A percentile compares a stretch with the other conserved stretches of the same genome.
Conservation (phyloP, 1,284 basidiomycete species). For the Rhodotorula mucilaginosa region DNA sequence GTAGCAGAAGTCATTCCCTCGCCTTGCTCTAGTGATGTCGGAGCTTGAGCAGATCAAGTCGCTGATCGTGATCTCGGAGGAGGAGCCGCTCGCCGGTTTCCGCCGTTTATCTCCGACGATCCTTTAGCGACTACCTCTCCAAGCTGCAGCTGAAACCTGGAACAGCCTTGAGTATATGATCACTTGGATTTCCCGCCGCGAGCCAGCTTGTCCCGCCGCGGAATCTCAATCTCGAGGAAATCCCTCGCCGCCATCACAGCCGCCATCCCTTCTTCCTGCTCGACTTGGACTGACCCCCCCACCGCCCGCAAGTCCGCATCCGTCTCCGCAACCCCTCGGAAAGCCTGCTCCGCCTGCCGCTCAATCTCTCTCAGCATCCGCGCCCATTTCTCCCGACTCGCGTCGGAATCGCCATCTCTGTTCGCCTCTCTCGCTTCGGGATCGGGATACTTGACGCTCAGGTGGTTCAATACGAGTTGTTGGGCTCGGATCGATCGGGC, state of each 20-base stretch:
- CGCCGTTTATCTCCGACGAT: too few relatives aligned
- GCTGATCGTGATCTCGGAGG: too few relatives aligned
- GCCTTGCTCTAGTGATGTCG: too few relatives aligned
- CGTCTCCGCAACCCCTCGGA: neutral
- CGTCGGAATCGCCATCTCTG: constrained; percentile 48
- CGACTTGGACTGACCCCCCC: constrained; percentile 38
- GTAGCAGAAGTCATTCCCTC: neutral
- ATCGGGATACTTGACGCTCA: constrained; percentile 49
- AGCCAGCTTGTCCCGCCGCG: constrained; percentile 40
- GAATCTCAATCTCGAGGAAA: constrained; percentile 62
- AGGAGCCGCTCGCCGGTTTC: too few relatives aligned
- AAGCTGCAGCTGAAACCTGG: too few relatives aligned
- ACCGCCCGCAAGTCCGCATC: neutral
- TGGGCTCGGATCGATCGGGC: constrained; percentile 65
- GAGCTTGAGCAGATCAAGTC: too few relatives aligned
- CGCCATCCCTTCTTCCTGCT: constrained; percentile 1
- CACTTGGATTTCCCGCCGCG: too few relatives aligned
- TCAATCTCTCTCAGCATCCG: constrained; percentile 64
- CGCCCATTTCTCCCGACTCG: constrained; percentile 44
- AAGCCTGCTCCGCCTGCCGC: constrained; percentile 56
- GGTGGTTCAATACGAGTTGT: constrained; percentile 73
- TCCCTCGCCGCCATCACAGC: constrained; percentile 64
- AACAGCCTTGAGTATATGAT: too few relatives aligned
- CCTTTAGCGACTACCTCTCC: too few relatives aligned
- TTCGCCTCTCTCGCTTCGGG: constrained; percentile 49